Percentiles rank a stretch among this genome's conserved stretches.
phyloP scores from a whole-genome alignment of 305 asterid species.

The Euphrasia arctica region DNA sequence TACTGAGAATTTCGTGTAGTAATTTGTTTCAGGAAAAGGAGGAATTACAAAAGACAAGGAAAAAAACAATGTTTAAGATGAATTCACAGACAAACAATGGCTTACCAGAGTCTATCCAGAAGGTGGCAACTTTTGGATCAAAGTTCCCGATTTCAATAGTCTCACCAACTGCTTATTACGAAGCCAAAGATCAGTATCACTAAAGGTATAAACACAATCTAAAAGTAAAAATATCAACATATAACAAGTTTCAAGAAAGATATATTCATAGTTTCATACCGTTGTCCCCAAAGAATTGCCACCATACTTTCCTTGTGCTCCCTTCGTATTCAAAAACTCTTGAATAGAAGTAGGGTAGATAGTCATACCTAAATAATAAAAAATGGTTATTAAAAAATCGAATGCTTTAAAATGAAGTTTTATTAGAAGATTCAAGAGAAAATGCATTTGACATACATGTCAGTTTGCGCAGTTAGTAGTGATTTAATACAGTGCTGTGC shows the following conservation, averaged over 20 bases:
- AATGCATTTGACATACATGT: constrained; percentile 43
- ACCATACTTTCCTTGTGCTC: constrained; percentile 94
- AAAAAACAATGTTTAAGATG: background rate
- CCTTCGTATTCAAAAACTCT: constrained; percentile 96
- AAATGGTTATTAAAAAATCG: background rate
- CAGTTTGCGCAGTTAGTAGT: constrained; percentile 73
- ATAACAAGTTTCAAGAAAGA: background rate
- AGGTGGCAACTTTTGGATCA: constrained; percentile 88
- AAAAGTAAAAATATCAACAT: constrained; percentile 4
- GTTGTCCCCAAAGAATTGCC: constrained; percentile 97
- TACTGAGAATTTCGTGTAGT: background rate
- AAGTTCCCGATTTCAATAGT: constrained; percentile 81
- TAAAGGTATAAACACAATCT: background rate
- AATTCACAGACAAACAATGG: constrained; percentile 16
- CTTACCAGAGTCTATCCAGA: constrained; percentile 92
- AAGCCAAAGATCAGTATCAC: constrained; percentile 27
- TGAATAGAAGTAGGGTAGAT: constrained; percentile 91
- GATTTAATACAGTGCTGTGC: constrained; percentile 86
- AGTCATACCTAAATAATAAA: constrained; percentile 61
- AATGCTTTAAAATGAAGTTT: constrained; percentile 17
- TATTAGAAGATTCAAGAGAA: constrained; percentile 18
- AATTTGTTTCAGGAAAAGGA: background rate
- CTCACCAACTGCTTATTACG: constrained; percentile 69
- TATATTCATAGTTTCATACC: constrained; percentile 36
- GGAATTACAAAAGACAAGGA: background rate